Evolutionary conservation across 2,329 filamentous ascomycete species (phyloP).

Genomic region (Alternaria gansuensis): DNA sequence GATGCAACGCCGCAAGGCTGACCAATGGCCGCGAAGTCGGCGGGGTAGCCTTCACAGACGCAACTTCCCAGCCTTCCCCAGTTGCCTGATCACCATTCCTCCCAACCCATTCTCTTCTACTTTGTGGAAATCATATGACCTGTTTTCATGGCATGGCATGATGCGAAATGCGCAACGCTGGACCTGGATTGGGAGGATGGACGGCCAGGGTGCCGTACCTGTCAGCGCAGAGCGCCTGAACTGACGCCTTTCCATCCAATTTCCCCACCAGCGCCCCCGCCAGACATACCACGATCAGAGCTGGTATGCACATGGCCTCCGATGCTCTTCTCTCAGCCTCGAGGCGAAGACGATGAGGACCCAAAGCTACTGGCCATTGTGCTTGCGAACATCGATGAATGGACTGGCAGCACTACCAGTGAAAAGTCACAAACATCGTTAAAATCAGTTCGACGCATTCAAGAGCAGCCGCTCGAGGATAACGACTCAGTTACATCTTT

Average conservation of each 20-base stretch:
- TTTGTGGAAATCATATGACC: too few relatives aligned
- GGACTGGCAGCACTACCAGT: not conserved
- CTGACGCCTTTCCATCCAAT: not conserved
- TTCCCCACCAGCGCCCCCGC: not conserved
- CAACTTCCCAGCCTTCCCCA: not conserved
- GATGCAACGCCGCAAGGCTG: conserved; percentile 1
- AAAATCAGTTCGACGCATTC: not conserved
- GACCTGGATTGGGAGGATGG: not conserved
- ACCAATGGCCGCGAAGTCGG: not conserved
- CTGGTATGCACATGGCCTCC: conserved; percentile 5
- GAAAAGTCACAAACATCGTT: not conserved
- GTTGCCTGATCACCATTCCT: not conserved
- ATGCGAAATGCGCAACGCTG: not conserved
- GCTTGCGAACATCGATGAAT: not conserved
- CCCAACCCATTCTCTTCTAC: not conserved
- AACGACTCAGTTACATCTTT: not conserved
- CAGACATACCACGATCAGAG: not conserved
- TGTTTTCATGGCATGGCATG: not conserved
- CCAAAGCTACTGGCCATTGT: not conserved
- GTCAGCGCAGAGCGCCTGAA: not conserved
- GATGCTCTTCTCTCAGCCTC: not conserved
- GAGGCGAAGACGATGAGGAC: not conserved
- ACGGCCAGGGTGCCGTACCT: not conserved
- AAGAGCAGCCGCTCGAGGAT: not conserved
- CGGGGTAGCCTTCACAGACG: not conserved